Percentiles rank a stretch among this genome's conserved stretches.
Conservation (phyloP, 176 grass and related monocot genomes). For the sorghum (Sorghum bicolor) region DNA sequence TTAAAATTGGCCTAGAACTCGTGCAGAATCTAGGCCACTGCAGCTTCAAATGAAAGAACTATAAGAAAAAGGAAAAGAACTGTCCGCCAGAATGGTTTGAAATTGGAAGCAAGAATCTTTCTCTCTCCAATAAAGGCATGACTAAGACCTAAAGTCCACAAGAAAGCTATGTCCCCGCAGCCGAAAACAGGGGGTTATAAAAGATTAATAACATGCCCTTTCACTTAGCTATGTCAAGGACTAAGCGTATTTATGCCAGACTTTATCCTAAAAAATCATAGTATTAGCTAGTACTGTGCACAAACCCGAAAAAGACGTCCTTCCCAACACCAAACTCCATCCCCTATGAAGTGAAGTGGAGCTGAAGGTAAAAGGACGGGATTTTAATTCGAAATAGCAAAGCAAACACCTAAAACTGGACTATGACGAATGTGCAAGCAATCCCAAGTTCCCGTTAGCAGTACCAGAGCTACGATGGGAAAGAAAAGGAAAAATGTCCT, state of each 20-base stretch:
- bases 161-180: constrained; percentile 35
- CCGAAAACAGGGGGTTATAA: constrained; percentile 30
- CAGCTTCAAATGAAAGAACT: constrained; percentile 36
- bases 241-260: constrained; percentile 12
- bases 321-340: constrained; percentile 11
- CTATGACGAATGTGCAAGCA: constrained; percentile 21
- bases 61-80: constrained; percentile 15
- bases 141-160: constrained; percentile 44
- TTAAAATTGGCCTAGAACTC: constrained; percentile 13
- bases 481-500: neutral
- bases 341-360: neutral
- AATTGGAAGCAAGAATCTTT: constrained; percentile 41
- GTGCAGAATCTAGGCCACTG: constrained; percentile 18
- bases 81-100: constrained; percentile 38
- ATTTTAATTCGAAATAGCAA: neutral
- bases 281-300: neutral
- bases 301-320: neutral
- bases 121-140: constrained; percentile 40
- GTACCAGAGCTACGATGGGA: neutral
- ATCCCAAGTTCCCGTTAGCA: constrained; percentile 15
- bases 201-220: neutral
- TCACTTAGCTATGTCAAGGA: constrained; percentile 4
- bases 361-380: neutral
- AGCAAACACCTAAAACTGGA: constrained; percentile 4
- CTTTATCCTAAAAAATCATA: neutral